A percentile compares a stretch with the other conserved stretches of the same genome.
Conservation (phyloP, 2,329 filamentous ascomycete species). For the Didymosphaeria variabile region DNA sequence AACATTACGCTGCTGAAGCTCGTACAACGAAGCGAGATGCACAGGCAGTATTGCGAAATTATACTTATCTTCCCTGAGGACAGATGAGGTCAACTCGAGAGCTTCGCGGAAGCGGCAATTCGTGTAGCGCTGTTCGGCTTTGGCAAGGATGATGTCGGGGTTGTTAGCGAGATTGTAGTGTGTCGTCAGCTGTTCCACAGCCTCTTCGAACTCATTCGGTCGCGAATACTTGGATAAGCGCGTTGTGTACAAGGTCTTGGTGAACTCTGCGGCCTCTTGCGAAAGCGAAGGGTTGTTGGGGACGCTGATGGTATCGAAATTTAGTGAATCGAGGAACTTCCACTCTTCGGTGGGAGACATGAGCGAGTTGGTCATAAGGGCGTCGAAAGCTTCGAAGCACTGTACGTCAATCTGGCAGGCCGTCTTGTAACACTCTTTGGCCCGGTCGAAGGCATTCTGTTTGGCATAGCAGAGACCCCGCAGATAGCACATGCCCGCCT, state of each 20-base stretch:
- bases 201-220: conserved; percentile 80
- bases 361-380: conserved; percentile 95
- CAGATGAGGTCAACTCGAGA: conserved; percentile 80
- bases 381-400: conserved; percentile 97
- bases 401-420: conserved; percentile 96
- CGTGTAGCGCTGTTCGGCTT: conserved; percentile 90
- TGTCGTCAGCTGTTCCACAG: conserved; percentile 89
- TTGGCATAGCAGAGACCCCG: conserved; percentile 94
- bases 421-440: conserved; percentile 98
- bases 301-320: conserved; percentile 84
- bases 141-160: conserved; percentile 87
- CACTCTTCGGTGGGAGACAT: conserved; percentile 91
- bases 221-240: conserved; percentile 94
- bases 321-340: conserved; percentile 84
- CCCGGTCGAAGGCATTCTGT: conserved; percentile 95
- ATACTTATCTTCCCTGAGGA: conserved; percentile 85
- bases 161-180: conserved; percentile 90
- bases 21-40: conserved; percentile 89
- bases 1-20: conserved; percentile 85
- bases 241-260: conserved; percentile 95
- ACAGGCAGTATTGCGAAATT: conserved; percentile 90
- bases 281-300: conserved; percentile 71
- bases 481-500: conserved; percentile 97
- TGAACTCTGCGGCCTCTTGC: conserved; percentile 92
- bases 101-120: conserved; percentile 94